A percentile compares a stretch with the other conserved stretches of the same genome.
Conservation (phyloP, 2,329 filamentous ascomycete genomes). For the Fusarium armeniacum region DNA sequence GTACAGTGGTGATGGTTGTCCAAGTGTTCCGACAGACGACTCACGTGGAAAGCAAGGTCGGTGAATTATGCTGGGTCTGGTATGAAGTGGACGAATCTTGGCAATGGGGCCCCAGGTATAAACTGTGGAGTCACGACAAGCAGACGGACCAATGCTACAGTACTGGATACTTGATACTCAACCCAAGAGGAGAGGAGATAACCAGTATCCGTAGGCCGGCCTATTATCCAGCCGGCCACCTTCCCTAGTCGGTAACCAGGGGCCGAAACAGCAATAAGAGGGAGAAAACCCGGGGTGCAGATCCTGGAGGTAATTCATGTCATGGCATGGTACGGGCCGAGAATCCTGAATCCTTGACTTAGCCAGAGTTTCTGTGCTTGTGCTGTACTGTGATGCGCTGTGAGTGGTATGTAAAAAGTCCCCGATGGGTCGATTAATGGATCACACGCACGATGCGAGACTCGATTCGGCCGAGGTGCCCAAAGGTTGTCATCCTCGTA, state of each 20-base stretch:
- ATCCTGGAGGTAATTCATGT: conserved; percentile 35
- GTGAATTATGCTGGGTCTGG: conserved; percentile 24
- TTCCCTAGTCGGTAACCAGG: conserved; percentile 42
- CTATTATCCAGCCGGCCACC: conserved; percentile 35
- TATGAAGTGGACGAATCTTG: conserved; percentile 33
- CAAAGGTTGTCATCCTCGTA: conserved; percentile 24
- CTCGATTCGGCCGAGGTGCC: conserved; percentile 17
- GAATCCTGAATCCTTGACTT: conserved; percentile 45
- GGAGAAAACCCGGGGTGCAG: conserved; percentile 48
- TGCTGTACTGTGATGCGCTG: background rate
- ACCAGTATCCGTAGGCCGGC: background rate
- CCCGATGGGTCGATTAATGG: conserved; percentile 44
- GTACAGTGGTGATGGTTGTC: conserved; percentile 8
- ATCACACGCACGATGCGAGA: conserved; percentile 42
- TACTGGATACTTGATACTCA: background rate
- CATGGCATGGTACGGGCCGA: conserved; percentile 44
- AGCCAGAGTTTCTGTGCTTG: conserved; percentile 30
- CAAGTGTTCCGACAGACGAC: conserved; percentile 30
- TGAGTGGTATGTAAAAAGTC: conserved; percentile 37
- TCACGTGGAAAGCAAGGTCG: conserved; percentile 32
- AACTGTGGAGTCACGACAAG: conserved; percentile 3
- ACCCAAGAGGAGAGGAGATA: conserved; percentile 1
- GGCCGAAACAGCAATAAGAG: conserved; percentile 38
- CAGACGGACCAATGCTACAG: conserved; percentile 1
- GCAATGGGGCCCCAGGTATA: conserved; percentile 19